Evolutionary conservation across 169 alveolate species (phyloP), one percentile per base, ranked within the genome.

Genomic region (Perkinsus chesapeaki): DNA sequence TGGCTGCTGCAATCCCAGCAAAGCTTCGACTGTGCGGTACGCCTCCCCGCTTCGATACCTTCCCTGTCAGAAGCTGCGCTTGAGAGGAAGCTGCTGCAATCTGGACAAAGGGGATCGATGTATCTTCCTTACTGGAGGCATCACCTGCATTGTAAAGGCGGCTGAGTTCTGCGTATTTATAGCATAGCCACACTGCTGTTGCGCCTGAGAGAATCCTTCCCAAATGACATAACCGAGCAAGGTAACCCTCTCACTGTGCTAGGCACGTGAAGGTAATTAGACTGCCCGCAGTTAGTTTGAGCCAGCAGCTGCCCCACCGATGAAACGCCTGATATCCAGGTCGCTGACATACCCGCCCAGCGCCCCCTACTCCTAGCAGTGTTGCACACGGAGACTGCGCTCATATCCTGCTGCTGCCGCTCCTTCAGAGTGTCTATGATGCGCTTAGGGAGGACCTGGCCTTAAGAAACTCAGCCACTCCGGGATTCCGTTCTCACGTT

Each of bases 371-470:
- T 60, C 36, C 82, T 27, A 16, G 82, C 82, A 1, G 82, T 60
- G 31, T 60, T 60, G 82, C 82, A 60, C 12, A 60, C 82, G 12
- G 82, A 60, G 37, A 60, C 82, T 9, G 82, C 82, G 82, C 82
- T 60, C 37, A 60, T 27, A 16, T 60, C 82, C 82, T 91, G 73
- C 73, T 39, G 73, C 34, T 39, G 93, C 60, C 72, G 37, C 93
- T 91, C 93, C 73, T 91, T 91, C 92, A 91, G 92, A 3, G 39
- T 91, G 73, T 39, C 92, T 3, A 91, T 39, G 72, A 91, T 91
- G 73, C 47, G 39, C 37, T 38, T 39, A 7, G 92, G 92, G 10
- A 91, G 73, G 16, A 91, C 60, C 82, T 60, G 12, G 23, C 3
- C 82, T 0, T 12, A 23, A 1, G 82, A 60, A 60, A 27, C 82